Conservation (phyloP, 2,329 filamentous ascomycete genomes). For the Trichocomaceae sp. region DNA sequence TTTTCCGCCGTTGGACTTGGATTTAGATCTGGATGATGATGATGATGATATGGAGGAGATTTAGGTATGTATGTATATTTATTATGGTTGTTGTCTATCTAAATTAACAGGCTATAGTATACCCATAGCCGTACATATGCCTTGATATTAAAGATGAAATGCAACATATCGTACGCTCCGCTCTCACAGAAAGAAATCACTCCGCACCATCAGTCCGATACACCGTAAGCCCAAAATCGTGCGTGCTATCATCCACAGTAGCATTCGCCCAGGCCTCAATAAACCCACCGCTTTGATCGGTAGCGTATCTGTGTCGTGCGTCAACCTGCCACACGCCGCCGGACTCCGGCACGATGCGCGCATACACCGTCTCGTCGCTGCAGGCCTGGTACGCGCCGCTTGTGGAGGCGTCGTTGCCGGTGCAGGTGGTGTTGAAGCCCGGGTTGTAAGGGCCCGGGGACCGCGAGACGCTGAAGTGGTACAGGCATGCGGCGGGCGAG, state of each 20-base stretch:
- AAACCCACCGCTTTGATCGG: not conserved
- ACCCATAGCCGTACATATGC: not conserved
- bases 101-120: not conserved
- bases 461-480: constrained; percentile 27
- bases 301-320: constrained; percentile 12
- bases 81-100: not conserved
- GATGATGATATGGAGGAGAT: constrained; percentile 53
- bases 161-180: not conserved
- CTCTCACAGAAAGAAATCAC: not conserved
- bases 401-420: constrained; percentile 21
- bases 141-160: too few species aligned
- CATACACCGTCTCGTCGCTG: constrained; percentile 15
- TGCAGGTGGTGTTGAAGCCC: constrained; percentile 31
- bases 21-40: constrained; percentile 46
- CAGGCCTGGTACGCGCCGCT: constrained; percentile 21
- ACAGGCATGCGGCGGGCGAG: constrained; percentile 28
- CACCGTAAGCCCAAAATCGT: constrained; percentile 10
- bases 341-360: constrained; percentile 10
- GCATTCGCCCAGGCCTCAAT: constrained; percentile 9
- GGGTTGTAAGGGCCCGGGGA: constrained; percentile 23
- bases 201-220: constrained; percentile 6
- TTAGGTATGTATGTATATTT: constrained; percentile 16
- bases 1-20: constrained; percentile 46
- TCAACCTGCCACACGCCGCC: constrained; percentile 10
- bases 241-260: constrained; percentile 1